phyloP scores from a whole-genome alignment of 352 stramenopile genomes.

The Globisporangium parvum region DNA sequence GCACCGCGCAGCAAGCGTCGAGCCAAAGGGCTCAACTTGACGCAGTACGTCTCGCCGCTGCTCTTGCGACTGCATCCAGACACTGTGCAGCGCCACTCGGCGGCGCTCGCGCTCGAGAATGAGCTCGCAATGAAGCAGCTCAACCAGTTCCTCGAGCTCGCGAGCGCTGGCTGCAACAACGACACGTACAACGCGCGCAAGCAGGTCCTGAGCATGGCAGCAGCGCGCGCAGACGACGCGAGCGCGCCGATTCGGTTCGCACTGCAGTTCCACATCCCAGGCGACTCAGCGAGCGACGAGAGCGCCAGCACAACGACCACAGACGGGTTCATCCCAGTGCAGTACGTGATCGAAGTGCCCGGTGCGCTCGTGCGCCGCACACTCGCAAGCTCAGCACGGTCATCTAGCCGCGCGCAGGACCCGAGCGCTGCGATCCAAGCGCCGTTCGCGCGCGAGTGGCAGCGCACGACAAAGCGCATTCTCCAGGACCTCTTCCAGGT shows the following conservation, averaged over 20 bases:
- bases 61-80: slow-evolving; percentile 67
- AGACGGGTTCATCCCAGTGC: slow-evolving; percentile 7
- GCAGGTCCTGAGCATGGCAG: slow-evolving; percentile 33
- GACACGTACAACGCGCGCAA: slow-evolving; percentile 49
- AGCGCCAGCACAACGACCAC: slow-evolving; percentile 6
- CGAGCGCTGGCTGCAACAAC: slow-evolving; percentile 60
- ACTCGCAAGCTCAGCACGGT: slow-evolving; percentile 30
- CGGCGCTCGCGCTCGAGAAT: slow-evolving; percentile 39
- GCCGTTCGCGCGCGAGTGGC: slow-evolving; percentile 61
- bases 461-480: slow-evolving; percentile 53
- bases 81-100: slow-evolving; percentile 43
- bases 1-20: neutral
- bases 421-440: slow-evolving; percentile 28
- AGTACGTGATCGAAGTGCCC: slow-evolving; percentile 51
- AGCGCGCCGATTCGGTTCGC: slow-evolving; percentile 39
- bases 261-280: slow-evolving; percentile 49
- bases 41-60: slow-evolving; percentile 57
- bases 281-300: slow-evolving; percentile 9
- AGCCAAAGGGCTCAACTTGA: slow-evolving; percentile 37
- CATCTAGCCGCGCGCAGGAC: slow-evolving; percentile 14
- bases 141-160: slow-evolving; percentile 70
- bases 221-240: slow-evolving; percentile 10
- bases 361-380: slow-evolving; percentile 46
- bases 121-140: slow-evolving; percentile 75
- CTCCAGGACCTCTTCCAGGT: slow-evolving; percentile 55